A percentile compares a stretch with the other conserved stretches of the same genome.
These are phyloP conservation scores for Dipodascopsis tothii DNA, from an alignment of 805 yeast genomes.

Conservation along the genomic window DNA sequence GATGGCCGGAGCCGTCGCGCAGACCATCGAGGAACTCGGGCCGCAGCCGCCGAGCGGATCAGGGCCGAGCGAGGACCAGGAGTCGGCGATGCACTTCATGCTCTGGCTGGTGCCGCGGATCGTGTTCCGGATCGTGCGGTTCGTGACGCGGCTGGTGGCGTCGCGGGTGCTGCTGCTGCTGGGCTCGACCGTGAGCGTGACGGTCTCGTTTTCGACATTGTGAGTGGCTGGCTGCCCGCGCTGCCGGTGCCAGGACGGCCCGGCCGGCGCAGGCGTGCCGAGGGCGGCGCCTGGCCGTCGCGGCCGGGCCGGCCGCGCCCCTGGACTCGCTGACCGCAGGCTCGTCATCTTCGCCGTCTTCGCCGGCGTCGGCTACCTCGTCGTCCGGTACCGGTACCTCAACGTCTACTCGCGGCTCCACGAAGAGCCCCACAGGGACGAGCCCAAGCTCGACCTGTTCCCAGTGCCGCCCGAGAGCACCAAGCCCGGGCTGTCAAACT, in stretches of 20 bases:
- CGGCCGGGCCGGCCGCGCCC: neutral
- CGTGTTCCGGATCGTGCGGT: neutral
- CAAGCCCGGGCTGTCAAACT: slow-evolving; percentile 49
- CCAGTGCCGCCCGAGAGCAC: slow-evolving; percentile 34
- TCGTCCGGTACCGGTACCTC: slow-evolving; percentile 55
- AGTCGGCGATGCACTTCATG: neutral
- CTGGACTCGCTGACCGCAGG: neutral
- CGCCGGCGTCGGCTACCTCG: slow-evolving; percentile 36
- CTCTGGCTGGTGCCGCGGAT: neutral
- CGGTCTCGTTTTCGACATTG: neutral
- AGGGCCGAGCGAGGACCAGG: no score
- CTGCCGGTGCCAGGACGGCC: neutral
- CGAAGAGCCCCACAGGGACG: slow-evolving; percentile 38
- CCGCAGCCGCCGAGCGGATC: no score
- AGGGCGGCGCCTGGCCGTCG: no score
- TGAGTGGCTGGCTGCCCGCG: neutral
- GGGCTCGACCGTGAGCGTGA: neutral
- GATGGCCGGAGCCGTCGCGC: no score
- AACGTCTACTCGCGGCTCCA: slow-evolving; percentile 56
- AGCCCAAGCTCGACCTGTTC: slow-evolving; percentile 43
- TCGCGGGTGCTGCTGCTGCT: neutral
- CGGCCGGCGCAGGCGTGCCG: no score
- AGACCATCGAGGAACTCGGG: no score
- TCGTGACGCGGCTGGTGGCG: neutral
- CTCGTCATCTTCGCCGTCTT: slow-evolving; percentile 27